Conservation (phyloP, 2,329 filamentous ascomycete genomes). For the Clonostachys solani region DNA sequence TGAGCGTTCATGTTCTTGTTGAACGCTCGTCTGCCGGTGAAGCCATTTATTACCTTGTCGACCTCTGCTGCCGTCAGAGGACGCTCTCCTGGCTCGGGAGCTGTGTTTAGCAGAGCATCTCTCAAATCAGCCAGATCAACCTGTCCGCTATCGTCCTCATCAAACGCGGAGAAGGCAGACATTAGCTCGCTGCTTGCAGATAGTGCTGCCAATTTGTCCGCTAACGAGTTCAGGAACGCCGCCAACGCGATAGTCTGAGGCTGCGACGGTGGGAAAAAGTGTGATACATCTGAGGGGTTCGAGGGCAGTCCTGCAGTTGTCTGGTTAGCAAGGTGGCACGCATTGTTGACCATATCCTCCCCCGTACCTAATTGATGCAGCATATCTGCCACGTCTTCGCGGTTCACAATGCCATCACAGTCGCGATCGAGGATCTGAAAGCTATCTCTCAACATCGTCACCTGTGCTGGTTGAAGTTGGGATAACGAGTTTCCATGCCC, state of each 20-base stretch:
- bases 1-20: constrained; percentile 54
- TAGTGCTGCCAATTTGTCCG: constrained; percentile 67
- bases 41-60: constrained; percentile 82
- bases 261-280: constrained; percentile 75
- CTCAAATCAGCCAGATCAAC: constrained; percentile 79
- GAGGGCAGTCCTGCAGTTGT: constrained; percentile 63
- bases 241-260: constrained; percentile 77
- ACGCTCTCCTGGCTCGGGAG: constrained; percentile 67
- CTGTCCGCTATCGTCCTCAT: constrained; percentile 92
- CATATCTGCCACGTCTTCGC: constrained; percentile 84
- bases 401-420: constrained; percentile 77
- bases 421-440: constrained; percentile 92
- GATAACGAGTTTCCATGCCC: constrained; percentile 54
- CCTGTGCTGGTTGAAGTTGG: constrained; percentile 74
- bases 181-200: constrained; percentile 77
- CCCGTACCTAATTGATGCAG: constrained; percentile 71
- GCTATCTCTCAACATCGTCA: constrained; percentile 83
- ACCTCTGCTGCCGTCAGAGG: constrained; percentile 69
- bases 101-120: constrained; percentile 78
- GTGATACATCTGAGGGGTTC: constrained; percentile 63
- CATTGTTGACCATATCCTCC: not conserved
- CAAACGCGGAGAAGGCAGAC: constrained; percentile 91
- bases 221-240: constrained; percentile 78
- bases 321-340: constrained; percentile 5
- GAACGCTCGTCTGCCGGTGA: constrained; percentile 80